Base-by-base conservation (phyloP, 345 rosid genomes). In the Moricandia moricandioides region DNA sequence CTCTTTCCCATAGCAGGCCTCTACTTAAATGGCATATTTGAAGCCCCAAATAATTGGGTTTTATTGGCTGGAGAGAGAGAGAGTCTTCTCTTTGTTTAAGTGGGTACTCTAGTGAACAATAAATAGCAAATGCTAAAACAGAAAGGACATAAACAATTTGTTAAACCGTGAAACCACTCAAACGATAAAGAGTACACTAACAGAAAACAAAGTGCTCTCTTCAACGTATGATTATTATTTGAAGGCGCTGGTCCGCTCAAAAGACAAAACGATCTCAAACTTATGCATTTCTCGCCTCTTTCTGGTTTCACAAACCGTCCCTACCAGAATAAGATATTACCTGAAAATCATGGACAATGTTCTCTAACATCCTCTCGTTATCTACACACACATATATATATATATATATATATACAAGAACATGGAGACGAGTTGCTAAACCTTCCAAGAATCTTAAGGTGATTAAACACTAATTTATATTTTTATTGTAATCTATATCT, bases 221-320 rank as follows among this genome's bases (percentile, higher is more conserved):
- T 70, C 24, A 40, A 63, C 52, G 65, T 56, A 64, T 65, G 61
- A 64, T 31, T 63, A 63, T 64, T 45, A 56, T 70, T 63, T 40
- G 65, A 47, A 47, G 72, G 76, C 65, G 62, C 55, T 77, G 80
- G 80, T 70, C 71, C 61, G 52, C 8, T 76, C 30, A 12, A 70
- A 69, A 69, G 65, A 76, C 62, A 56, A 57, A 65, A 63, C 16
- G 33, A 72, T 65, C 76, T 24, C 12, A 58, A 65, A 71, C 81
- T 73, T 59, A 78, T 65, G 81, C 77, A 27, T 49, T 27, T 77
- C 77, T 78, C 72, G 31, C n/a, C 63, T 27, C 71, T 64, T 70
- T 70, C 26, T 63, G 70, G 70, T 76, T 64, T 77, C 67, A 71
- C 80, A 71, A 65, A 59, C 81, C 76, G 72, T 49, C 80, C 80